Percentiles rank a stretch among this genome's conserved stretches.
phyloP scores from a whole-genome alignment of 1,284 basidiomycete species.

The Fomes fomentarius region DNA sequence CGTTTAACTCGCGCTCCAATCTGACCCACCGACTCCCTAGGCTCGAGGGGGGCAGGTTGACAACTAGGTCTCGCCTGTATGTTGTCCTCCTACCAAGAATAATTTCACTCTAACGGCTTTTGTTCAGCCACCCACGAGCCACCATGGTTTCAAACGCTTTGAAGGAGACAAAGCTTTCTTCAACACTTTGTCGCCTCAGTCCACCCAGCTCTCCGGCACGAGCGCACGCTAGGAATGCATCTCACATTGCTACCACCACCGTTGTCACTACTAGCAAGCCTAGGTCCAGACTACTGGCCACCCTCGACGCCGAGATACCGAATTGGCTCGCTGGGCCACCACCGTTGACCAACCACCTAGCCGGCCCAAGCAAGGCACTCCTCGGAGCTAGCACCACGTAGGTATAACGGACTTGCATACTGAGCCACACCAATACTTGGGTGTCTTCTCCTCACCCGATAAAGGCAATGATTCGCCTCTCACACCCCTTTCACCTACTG shows the following conservation, averaged over 20 bases:
- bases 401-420: not conserved
- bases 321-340: slow-evolving; percentile 12
- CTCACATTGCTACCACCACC: not conserved
- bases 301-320: slow-evolving; percentile 26
- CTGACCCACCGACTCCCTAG: too few relatives aligned
- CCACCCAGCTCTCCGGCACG: slow-evolving; percentile 19
- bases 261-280: not conserved
- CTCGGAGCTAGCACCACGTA: not conserved
- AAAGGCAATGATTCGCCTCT: too few relatives aligned
- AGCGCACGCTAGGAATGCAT: not conserved
- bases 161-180: slow-evolving; percentile 20
- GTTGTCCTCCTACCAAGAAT: too few relatives aligned
- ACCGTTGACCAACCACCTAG: not conserved
- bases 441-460: too few relatives aligned
- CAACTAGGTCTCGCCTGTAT: too few relatives aligned
- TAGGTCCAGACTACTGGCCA: slow-evolving; percentile 27
- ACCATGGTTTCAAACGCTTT: slow-evolving; percentile 14
- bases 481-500: not conserved
- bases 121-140: too few relatives aligned
- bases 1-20: too few relatives aligned
- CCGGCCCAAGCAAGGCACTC: not conserved
- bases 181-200: slow-evolving; percentile 16
- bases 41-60: too few relatives aligned
- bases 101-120: too few relatives aligned
- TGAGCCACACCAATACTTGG: too few relatives aligned